These are phyloP conservation scores for Tieghemiomyces parasiticus DNA, from an alignment of 192 early-diverging fungal genomes.

Conservation along the genomic window DNA sequence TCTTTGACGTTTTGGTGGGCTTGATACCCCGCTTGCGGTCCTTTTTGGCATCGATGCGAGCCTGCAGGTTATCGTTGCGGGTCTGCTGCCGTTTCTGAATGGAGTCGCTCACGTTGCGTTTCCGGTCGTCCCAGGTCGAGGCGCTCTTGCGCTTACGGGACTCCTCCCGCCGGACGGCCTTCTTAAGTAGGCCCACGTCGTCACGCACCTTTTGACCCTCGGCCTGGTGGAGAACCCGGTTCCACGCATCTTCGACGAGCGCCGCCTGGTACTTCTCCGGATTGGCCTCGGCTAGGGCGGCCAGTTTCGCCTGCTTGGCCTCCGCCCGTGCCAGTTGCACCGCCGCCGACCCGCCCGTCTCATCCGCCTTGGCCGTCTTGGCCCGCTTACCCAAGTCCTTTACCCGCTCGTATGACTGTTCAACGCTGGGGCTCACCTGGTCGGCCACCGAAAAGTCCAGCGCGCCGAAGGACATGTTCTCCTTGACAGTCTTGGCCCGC, in stretches of 20 bases:
- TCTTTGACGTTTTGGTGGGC: background rate
- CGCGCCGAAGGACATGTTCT: slow-evolving; percentile 23
- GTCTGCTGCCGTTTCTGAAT: slow-evolving; percentile 58
- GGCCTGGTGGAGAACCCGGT: slow-evolving; percentile 59
- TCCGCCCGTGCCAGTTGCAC: slow-evolving; percentile 48
- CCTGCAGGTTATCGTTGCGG: slow-evolving; percentile 73
- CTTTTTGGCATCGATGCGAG: slow-evolving; percentile 61
- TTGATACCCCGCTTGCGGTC: slow-evolving; percentile 39
- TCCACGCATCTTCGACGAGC: slow-evolving; percentile 67
- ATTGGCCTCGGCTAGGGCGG: slow-evolving; percentile 44
- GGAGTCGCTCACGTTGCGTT: slow-evolving; percentile 40
- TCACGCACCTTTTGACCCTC: slow-evolving; percentile 87
- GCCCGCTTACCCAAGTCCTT: background rate
- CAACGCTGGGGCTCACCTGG: too few species aligned
- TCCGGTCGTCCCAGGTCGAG: slow-evolving; percentile 68
- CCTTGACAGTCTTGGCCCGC: slow-evolving; percentile 14
- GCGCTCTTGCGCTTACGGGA: slow-evolving; percentile 71
- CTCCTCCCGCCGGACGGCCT: slow-evolving; percentile 73
- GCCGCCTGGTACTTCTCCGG: slow-evolving; percentile 47
- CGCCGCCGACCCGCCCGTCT: slow-evolving; percentile 28
- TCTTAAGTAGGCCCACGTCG: slow-evolving; percentile 76
- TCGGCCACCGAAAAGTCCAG: slow-evolving; percentile 11
- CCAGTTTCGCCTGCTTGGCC: slow-evolving; percentile 58
- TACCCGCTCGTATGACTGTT: background rate
- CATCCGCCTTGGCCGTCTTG: slow-evolving; percentile 23